Evolutionary conservation across 352 stramenopile genomes (phyloP).

Genomic region (Phytopythium helicoides): DNA sequence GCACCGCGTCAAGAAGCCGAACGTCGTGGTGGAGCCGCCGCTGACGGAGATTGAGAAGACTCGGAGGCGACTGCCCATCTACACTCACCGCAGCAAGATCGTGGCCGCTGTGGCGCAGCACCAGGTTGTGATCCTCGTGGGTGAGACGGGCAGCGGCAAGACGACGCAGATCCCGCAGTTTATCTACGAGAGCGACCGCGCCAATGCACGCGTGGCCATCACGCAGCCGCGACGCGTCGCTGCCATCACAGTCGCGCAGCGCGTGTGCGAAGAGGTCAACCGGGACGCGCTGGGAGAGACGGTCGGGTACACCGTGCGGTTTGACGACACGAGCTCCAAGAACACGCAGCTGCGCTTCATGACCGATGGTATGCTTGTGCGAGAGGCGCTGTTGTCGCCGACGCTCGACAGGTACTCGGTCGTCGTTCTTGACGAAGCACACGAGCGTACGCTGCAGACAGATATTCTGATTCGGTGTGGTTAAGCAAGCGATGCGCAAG

Average conservation of each 20-base stretch:
- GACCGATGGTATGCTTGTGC: constrained; percentile 91
- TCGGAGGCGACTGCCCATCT: constrained; percentile 72
- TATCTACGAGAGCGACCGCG: constrained; percentile 64
- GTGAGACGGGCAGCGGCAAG: constrained; percentile 90
- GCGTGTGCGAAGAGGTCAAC: constrained; percentile 68
- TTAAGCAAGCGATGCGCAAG: constrained; percentile 79
- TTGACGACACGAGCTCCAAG: constrained; percentile 90
- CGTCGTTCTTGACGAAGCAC: constrained; percentile 85
- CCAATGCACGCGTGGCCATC: constrained; percentile 56
- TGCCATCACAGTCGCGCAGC: constrained; percentile 81
- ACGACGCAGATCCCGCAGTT: constrained; percentile 91
- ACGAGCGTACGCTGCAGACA: constrained; percentile 87
- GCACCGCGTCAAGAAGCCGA: constrained; percentile 10
- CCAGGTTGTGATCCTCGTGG: constrained; percentile 86
- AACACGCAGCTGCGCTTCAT: constrained; percentile 95
- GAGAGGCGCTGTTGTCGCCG: constrained; percentile 71
- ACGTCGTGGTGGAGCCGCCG: constrained; percentile 6
- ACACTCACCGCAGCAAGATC: constrained; percentile 64
- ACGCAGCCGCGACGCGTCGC: constrained; percentile 81
- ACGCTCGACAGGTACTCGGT: constrained; percentile 79
- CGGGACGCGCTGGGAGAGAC: constrained; percentile 41
- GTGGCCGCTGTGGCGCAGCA: constrained; percentile 55
- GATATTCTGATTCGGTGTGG: constrained; percentile 90
- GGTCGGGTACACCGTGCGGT: constrained; percentile 94
- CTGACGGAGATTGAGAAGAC: constrained; percentile 51